Evolutionary conservation across 495 filamentous ascomycete genomes (phyloP).

Genomic region (Podospora pseudopauciseta): DNA sequence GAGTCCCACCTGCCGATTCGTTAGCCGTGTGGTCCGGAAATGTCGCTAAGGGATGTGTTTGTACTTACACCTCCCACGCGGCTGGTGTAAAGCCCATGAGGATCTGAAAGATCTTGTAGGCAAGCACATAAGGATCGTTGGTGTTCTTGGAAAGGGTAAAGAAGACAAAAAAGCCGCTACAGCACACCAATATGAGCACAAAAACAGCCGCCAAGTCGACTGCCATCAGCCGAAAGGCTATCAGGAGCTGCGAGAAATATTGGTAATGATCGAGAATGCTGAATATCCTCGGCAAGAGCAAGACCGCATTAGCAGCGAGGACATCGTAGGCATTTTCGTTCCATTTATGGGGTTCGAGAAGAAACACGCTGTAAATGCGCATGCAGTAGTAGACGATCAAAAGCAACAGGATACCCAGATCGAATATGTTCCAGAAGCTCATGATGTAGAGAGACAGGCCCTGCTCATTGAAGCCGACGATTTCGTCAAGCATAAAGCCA

Average conservation of each 20-base stretch:
- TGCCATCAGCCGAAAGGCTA: constrained; percentile 90
- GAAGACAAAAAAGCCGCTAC: constrained; percentile 91
- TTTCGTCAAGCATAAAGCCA: constrained; percentile 94
- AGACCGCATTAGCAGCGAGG: constrained; percentile 79
- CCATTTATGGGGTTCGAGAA: constrained; percentile 64
- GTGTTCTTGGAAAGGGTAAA: constrained; percentile 72
- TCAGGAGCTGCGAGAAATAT: constrained; percentile 90
- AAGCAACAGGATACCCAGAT: constrained; percentile 81
- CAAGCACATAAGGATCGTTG: constrained; percentile 62
- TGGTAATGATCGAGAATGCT: constrained; percentile 88
- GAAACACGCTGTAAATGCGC: constrained; percentile 77
- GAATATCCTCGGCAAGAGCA: constrained; percentile 86
- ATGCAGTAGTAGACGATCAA: constrained; percentile 85
- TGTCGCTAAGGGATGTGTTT: background rate
- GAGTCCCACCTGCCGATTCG: constrained; percentile 58
- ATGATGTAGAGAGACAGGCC: constrained; percentile 92
- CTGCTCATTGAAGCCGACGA: constrained; percentile 89
- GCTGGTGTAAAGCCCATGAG: constrained; percentile 72
- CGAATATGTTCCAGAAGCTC: constrained; percentile 96
- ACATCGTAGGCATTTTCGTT: constrained; percentile 86
- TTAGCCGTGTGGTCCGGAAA: background rate
- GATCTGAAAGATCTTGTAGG: constrained; percentile 88
- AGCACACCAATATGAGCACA: constrained; percentile 75
- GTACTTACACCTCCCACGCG: constrained; percentile 50
- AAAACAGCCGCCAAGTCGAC: constrained; percentile 81